These are phyloP conservation scores for Tetrapisispora pingtungensis DNA, from an alignment of 805 yeast species.

Conservation along the genomic window DNA sequence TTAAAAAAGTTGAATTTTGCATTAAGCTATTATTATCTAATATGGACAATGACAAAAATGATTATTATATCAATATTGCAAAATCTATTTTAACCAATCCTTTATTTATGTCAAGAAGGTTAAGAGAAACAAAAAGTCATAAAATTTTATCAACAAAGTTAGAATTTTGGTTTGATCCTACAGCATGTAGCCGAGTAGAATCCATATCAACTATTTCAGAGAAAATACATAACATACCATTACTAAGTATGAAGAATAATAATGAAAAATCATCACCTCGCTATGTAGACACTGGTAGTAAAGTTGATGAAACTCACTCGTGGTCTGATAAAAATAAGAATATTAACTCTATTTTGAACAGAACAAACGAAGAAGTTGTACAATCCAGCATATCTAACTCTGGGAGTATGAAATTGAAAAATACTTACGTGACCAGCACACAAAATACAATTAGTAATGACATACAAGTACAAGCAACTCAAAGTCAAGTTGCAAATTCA, in stretches of 20 bases:
- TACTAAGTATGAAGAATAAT: not conserved
- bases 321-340: no score
- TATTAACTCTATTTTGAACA: not conserved
- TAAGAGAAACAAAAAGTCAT: not conserved
- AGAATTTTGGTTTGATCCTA: slow-evolving; percentile 1
- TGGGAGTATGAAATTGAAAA: no score
- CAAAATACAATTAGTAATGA: slow-evolving; percentile 1
- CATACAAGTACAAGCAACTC: slow-evolving; percentile 10
- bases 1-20: not conserved
- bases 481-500: not conserved
- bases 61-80: not conserved
- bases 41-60: not conserved
- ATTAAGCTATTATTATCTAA: not conserved
- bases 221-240: not conserved
- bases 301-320: no score
- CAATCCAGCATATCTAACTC: not conserved
- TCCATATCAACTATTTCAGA: not conserved
- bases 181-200: not conserved
- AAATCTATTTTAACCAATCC: not conserved
- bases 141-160: not conserved
- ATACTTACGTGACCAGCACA: not conserved
- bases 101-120: not conserved
- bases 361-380: no score
- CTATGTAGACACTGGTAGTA: no score
- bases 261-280: not conserved